Conservation (phyloP, 306 rosid genomes). For the Carpinus viminea region DNA sequence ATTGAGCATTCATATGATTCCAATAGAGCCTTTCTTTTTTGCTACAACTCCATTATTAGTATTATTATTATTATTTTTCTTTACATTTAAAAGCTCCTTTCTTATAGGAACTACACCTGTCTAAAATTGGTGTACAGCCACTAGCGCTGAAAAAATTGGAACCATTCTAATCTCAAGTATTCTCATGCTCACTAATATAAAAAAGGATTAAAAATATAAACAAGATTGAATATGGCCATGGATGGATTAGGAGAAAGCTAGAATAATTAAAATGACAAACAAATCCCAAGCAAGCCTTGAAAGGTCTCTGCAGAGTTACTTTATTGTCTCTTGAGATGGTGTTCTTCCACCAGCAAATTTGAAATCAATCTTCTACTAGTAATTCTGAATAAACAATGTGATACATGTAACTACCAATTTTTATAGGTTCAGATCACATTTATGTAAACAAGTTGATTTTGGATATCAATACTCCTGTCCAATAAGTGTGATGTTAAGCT, state of each 20-base stretch:
- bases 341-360: not conserved
- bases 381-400: not conserved
- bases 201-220: not conserved
- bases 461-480: not conserved
- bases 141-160: not conserved
- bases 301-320: not conserved
- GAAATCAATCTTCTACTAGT: not conserved
- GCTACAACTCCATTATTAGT: not conserved
- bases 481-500: not conserved
- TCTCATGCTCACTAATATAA: not conserved
- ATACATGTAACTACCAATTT: not conserved
- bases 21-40: not conserved
- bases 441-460: not conserved
- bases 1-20: not conserved
- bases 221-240: not conserved
- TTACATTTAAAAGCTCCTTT: not conserved
- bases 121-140: not conserved
- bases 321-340: no score
- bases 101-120: not conserved
- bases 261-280: not conserved
- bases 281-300: not conserved
- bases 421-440: not conserved
- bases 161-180: not conserved
- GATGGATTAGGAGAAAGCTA: not conserved
- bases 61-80: no score